phyloP scores from a whole-genome alignment of 805 yeast genomes.

The Jamesozyma lodderae region DNA sequence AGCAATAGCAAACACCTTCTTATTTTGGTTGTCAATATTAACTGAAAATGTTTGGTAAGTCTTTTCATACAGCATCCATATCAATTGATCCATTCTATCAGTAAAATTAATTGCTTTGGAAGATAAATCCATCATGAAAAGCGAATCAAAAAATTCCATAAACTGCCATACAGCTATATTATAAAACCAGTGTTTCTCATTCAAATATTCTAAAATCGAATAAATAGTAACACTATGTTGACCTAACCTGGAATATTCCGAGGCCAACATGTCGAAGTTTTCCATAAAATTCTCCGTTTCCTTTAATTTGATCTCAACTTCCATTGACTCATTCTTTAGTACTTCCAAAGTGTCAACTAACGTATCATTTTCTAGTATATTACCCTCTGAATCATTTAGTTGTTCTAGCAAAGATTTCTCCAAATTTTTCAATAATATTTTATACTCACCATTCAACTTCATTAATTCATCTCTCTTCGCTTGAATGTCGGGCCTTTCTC shows the following conservation, averaged over 20 bases:
- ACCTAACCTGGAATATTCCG: constrained; percentile 47
- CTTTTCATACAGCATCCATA: constrained; percentile 36
- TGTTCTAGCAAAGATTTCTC: constrained; percentile 52
- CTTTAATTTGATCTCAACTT: constrained; percentile 42
- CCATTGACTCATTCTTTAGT: constrained; percentile 53
- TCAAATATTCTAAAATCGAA: constrained; percentile 36
- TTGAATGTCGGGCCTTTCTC: constrained; percentile 61
- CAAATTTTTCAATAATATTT: constrained; percentile 41
- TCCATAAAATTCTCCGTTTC: constrained; percentile 49
- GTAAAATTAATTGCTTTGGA: constrained; percentile 2
- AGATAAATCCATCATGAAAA: constrained; percentile 19
- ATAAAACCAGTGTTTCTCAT: constrained; percentile 43
- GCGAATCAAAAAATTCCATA: constrained; percentile 27
- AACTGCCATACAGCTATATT: constrained; percentile 45
- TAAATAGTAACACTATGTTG: constrained; percentile 44
- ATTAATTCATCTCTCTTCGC: constrained; percentile 44
- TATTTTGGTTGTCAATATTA: constrained; percentile 39
- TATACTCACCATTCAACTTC: constrained; percentile 51
- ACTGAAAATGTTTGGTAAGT: constrained; percentile 39
- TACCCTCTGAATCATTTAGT: constrained; percentile 48
- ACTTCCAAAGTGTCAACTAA: constrained; percentile 52
- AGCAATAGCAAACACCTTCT: constrained; percentile 35
- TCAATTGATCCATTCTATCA: constrained; percentile 27
- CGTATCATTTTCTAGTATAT: constrained; percentile 58
- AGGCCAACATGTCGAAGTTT: constrained; percentile 41